Evolutionary conservation across 805 yeast species (phyloP).

Genomic region (Nadsonia fulvescens): DNA sequence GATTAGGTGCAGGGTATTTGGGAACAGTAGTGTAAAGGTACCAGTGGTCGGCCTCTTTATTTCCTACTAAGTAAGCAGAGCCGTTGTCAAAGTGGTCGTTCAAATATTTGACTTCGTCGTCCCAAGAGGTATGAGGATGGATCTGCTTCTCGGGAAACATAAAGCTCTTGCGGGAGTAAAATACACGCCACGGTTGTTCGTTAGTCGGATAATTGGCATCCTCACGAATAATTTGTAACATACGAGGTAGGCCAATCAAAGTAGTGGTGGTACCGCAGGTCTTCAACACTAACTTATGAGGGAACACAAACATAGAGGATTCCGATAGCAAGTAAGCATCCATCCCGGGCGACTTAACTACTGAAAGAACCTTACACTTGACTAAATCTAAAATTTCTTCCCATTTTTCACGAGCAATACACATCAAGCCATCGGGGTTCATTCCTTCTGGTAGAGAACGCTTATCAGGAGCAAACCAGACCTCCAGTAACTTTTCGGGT

Average conservation of each 20-base stretch:
- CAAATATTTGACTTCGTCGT: slow-evolving; percentile 53
- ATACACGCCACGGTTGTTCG: slow-evolving; percentile 39
- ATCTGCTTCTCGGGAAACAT: slow-evolving; percentile 81
- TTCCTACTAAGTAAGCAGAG: slow-evolving; percentile 61
- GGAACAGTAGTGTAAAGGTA: slow-evolving; percentile 43
- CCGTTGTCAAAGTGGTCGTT: slow-evolving; percentile 47
- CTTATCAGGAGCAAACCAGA: slow-evolving; percentile 59
- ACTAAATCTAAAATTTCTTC: slow-evolving; percentile 60
- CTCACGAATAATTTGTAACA: slow-evolving; percentile 33
- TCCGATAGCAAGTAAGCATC: slow-evolving; percentile 82
- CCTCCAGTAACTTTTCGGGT: slow-evolving; percentile 81
- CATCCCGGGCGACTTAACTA: slow-evolving; percentile 42
- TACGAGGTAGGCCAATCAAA: slow-evolving; percentile 48
- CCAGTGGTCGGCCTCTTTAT: slow-evolving; percentile 76
- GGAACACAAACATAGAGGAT: slow-evolving; percentile 75
- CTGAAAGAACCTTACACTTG: slow-evolving; percentile 74
- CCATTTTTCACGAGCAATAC: slow-evolving; percentile 52
- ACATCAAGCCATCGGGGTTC: slow-evolving; percentile 29
- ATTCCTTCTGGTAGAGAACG: slow-evolving; percentile 22
- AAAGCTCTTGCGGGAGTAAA: slow-evolving; percentile 81
- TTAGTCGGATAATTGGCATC: slow-evolving; percentile 24
- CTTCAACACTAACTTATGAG: slow-evolving; percentile 69
- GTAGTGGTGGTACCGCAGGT: slow-evolving; percentile 96
- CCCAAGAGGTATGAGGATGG: slow-evolving; percentile 73
- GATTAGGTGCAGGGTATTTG: no score